phyloP scores from a whole-genome alignment of 2,329 filamentous ascomycete genomes.

The Monilinia laxa region DNA sequence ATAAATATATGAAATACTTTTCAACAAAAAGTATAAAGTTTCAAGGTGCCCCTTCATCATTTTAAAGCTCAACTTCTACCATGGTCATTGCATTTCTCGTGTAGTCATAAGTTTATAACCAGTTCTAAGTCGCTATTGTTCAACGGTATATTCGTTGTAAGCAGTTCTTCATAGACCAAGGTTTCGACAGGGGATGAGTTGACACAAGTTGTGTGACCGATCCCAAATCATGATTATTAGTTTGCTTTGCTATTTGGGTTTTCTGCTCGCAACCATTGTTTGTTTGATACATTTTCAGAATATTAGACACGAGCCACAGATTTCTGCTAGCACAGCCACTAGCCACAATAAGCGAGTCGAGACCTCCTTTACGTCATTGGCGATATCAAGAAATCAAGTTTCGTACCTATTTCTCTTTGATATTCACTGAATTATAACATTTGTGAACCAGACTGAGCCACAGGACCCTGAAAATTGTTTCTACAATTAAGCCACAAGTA shows the following conservation, averaged over 20 bases:
- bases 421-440: neutral
- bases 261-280: too few relatives aligned
- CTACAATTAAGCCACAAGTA: neutral
- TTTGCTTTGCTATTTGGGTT: neutral
- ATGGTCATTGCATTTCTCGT: neutral
- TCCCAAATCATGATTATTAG: neutral
- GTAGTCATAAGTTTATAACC: neutral
- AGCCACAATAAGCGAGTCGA: neutral
- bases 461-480: slow-evolving; percentile 14
- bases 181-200: neutral
- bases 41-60: neutral
- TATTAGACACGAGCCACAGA: neutral
- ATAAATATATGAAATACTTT: neutral
- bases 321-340: neutral
- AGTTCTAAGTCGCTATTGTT: too few relatives aligned
- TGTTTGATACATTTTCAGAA: neutral
- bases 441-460: neutral
- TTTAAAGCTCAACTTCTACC: neutral
- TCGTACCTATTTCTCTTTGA: neutral
- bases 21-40: neutral
- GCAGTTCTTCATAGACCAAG: neutral
- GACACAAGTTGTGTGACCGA: neutral
- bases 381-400: slow-evolving; percentile 6
- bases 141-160: neutral
- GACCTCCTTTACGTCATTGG: slow-evolving; percentile 1